Evolutionary conservation across 768 basidiomycete genomes (phyloP), one percentile per base, ranked within the genome.

Genomic region (Mycena filopes): DNA sequence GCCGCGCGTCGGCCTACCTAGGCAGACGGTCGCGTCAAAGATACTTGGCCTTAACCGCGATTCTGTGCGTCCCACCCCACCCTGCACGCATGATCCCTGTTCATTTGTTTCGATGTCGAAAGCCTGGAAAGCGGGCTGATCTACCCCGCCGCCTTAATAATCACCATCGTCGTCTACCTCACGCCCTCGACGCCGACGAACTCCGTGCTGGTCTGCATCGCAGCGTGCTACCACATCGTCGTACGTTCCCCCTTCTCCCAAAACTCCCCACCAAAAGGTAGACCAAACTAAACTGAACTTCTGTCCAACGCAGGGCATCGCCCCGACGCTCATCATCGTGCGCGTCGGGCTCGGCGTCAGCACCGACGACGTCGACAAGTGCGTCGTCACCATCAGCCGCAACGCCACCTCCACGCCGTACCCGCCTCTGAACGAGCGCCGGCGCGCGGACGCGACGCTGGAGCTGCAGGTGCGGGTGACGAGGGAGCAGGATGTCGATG

Each of bases 261-360:
- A n/a, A n/a, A n/a, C n/a, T n/a, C n/a, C n/a, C n/a, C n/a, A n/a
- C n/a, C n/a, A n/a, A n/a, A n/a, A n/a, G n/a, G n/a, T n/a, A n/a
- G n/a, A n/a, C n/a, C n/a, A n/a, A n/a, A n/a, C n/a, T n/a, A n/a
- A n/a, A n/a, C n/a, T n/a, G n/a, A n/a, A n/a, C n/a, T n/a, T n/a
- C n/a, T n/a, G n/a, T n/a, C n/a, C n/a, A n/a, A n/a, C n/a, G n/a
- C 45, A 63, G 61, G 61, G 36, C 25, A 63, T 63, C 26, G 61
- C 61, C 2, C 59, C 59, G 21, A 60, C 59, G 26, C 59, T 60
- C 6, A 60, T 60, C 45, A 60, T 60, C 2, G 59, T 60, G 16
- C 59, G 59, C 28, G 48, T 60, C 25, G 59, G 59, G 8, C 21
- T 60, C 3, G 48, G 59, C 12, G 59, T 60, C 18, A 60, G 48